Evolutionary conservation across 345 rosid genomes (phyloP).

Genomic region (Populus davidiana): DNA sequence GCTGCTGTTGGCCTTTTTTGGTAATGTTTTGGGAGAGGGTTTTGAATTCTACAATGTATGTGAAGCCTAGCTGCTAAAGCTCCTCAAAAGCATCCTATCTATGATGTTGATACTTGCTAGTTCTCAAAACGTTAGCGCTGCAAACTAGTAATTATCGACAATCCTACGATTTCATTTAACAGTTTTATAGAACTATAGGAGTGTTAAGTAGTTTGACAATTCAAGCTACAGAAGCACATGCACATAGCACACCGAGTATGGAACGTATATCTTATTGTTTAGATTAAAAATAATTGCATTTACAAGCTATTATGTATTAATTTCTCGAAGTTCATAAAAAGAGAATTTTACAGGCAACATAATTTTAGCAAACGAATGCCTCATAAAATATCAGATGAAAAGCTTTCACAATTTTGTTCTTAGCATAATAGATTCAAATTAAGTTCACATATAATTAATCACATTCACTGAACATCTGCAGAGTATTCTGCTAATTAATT

Average conservation of each 20-base stretch:
- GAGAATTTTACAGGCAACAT: too few species aligned
- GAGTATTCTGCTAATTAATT: background rate
- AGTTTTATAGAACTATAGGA: background rate
- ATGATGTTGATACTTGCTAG: background rate
- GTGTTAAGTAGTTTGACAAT: background rate
- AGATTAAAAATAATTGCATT: too few species aligned
- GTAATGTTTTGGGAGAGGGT: slow-evolving; percentile 4
- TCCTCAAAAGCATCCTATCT: background rate
- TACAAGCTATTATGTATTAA: too few species aligned
- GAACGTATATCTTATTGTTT: too few species aligned
- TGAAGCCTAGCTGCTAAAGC: background rate
- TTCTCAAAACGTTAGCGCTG: background rate
- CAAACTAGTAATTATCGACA: background rate
- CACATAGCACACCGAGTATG: too few species aligned
- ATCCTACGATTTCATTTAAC: background rate
- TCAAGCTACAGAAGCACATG: background rate
- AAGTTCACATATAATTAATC: background rate
- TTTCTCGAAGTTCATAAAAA: too few species aligned
- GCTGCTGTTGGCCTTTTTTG: background rate
- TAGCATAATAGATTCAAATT: background rate
- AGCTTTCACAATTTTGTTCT: background rate
- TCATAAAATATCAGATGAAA: background rate
- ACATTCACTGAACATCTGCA: background rate
- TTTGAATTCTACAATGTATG: background rate
- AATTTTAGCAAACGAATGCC: background rate